Evolutionary conservation across 2,329 filamentous ascomycete genomes (phyloP), one percentile per base, ranked within the genome.

Genomic region (Bipolaris zeicola): DNA sequence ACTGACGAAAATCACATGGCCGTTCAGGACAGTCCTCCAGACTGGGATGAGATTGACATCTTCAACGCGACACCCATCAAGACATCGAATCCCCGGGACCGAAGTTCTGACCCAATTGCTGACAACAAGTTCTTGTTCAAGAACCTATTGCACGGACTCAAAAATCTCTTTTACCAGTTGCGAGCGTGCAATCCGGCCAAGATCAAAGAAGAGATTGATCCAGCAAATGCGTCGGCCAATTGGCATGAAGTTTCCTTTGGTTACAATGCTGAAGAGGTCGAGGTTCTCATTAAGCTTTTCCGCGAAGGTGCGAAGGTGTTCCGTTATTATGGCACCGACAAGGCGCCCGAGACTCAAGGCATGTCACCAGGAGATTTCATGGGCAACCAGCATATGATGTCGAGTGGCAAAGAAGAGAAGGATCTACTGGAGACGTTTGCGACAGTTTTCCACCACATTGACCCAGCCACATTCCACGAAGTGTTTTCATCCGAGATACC

Each of bases 111-210:
- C 71, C 94, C 95, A 0, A 92, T 99, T 14, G 87, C 88, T 3
- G 96, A 99, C 75, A 99, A 99, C 80, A 96, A 98, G 71, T 98
- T 99, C 66, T 80, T 99, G 4, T 99, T 99, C 80, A 93, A 93
- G 76, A 99, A 96, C 64, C 81, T 99, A 6, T 90, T 99, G 80
- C 96, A 96, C 66, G 95, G 95, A 0, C 81, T 99, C 0, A 98
- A 98, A 78, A 96, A 94, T 67, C 92, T 96, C 6, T 96, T 99
- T 76, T 97, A 96, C 69, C 92, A 97, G 76, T 80, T 99, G 47
- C 90, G 94, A 69, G 89, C 89, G 10, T 98, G 94, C 77, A 98
- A 99, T 71, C 88, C 89, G 0, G 70, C 76, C 2, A 76, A 79
- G 46, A 77, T 81, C 52, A 80, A 81, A 60, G 79, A 81, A 6